Evolutionary conservation across 1,284 basidiomycete genomes (phyloP).

Genomic region (Marasmius sp.): DNA sequence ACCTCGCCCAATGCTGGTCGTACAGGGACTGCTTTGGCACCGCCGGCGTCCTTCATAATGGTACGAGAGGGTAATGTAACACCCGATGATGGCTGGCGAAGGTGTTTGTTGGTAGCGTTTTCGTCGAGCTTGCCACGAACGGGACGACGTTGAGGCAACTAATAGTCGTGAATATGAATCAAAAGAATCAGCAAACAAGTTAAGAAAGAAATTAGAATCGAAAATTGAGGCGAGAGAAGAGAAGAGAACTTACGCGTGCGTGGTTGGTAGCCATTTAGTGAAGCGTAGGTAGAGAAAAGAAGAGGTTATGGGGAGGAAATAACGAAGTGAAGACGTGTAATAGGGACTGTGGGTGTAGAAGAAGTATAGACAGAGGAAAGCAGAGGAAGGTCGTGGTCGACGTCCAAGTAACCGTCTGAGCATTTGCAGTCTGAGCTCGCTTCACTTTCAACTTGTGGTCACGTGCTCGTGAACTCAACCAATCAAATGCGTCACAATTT

Average conservation of each 20-base stretch:
- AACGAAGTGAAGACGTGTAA: slow-evolving; percentile 5
- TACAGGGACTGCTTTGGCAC: slow-evolving; percentile 42
- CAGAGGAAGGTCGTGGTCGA: slow-evolving; percentile 6
- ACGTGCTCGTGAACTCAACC: slow-evolving; percentile 3
- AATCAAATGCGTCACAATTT: slow-evolving; percentile 2
- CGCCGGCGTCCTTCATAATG: slow-evolving; percentile 40
- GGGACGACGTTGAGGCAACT: slow-evolving; percentile 13
- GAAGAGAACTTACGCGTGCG: slow-evolving; percentile 45
- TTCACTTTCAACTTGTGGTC: background rate
- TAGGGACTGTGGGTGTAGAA: slow-evolving; percentile 8
- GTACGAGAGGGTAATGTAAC: slow-evolving; percentile 44
- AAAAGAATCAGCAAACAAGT: slow-evolving; percentile 1
- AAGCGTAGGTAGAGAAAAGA: slow-evolving; percentile 21
- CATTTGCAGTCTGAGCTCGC: background rate
- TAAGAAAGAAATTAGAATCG: background rate
- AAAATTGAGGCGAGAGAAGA: slow-evolving; percentile 11
- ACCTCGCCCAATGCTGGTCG: slow-evolving; percentile 73
- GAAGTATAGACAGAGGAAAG: slow-evolving; percentile 9
- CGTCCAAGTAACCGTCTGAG: slow-evolving; percentile 1
- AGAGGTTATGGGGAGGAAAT: slow-evolving; percentile 14
- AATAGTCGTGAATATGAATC: slow-evolving; percentile 7
- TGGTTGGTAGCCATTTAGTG: slow-evolving; percentile 57
- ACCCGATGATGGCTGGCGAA: slow-evolving; percentile 60
- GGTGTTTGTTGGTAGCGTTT: slow-evolving; percentile 66
- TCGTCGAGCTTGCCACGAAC: slow-evolving; percentile 68